Percentiles rank a stretch among this genome's conserved stretches.
These are phyloP conservation scores for Lactifluus piperatus DNA, from an alignment of 768 basidiomycete genomes.

Conservation along the genomic window DNA sequence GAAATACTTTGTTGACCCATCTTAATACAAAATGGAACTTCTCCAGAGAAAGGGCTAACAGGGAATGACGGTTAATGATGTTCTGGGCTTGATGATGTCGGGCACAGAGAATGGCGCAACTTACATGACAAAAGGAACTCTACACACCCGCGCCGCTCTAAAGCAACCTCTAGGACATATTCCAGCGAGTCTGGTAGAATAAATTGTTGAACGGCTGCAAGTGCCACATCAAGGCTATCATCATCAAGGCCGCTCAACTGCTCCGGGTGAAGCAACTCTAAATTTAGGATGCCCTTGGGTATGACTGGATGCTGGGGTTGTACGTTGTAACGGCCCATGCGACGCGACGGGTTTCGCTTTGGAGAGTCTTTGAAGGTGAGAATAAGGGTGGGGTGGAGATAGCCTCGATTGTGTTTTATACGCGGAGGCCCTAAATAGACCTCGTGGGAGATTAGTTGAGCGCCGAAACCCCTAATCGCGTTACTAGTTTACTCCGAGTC, in stretches of 20 bases:
- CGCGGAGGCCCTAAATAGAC: not conserved
- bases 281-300: not conserved
- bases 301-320: not conserved
- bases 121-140: slow-evolving; percentile 15
- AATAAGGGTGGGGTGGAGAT: not conserved
- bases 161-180: slow-evolving; percentile 5
- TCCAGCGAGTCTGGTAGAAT: slow-evolving; percentile 1
- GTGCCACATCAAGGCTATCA: slow-evolving; percentile 1
- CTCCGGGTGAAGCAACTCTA: slow-evolving; percentile 5
- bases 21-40: slow-evolving; percentile 2
- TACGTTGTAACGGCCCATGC: not conserved
- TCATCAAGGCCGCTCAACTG: not conserved
- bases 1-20: slow-evolving; percentile 8
- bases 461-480: not conserved
- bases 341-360: not conserved
- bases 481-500: not conserved
- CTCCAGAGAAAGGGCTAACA: slow-evolving; percentile 6
- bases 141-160: slow-evolving; percentile 1
- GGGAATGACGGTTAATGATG: not conserved
- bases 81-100: not conserved
- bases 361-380: not conserved
- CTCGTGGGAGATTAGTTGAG: not conserved
- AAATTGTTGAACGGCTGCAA: not conserved
- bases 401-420: not conserved
- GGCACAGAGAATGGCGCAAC: not conserved